Conservation (phyloP, 495 filamentous ascomycete species). For the Penicillium steckii region DNA sequence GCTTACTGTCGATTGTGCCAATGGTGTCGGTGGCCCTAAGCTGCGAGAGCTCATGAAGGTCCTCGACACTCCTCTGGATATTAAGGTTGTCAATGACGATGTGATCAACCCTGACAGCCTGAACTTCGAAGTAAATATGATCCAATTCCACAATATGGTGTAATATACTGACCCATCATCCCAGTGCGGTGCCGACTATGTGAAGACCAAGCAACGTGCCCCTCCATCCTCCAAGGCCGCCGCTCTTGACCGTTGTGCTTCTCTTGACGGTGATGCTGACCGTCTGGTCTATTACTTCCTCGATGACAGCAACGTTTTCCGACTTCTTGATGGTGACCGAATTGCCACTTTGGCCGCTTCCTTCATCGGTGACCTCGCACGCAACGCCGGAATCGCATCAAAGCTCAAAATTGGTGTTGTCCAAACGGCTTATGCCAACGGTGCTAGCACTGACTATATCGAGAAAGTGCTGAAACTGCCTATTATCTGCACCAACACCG, state of each 20-base stretch:
- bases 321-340: slow-evolving; percentile 91
- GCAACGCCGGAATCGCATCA: slow-evolving; percentile 71
- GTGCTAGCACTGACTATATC: slow-evolving; percentile 90
- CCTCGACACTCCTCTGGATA: slow-evolving; percentile 69
- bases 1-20: slow-evolving; percentile 91
- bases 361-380: slow-evolving; percentile 88
- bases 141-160: background rate
- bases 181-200: slow-evolving; percentile 93
- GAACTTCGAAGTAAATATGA: slow-evolving; percentile 71
- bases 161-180: slow-evolving; percentile 13
- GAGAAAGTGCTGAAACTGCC: slow-evolving; percentile 83
- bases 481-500: slow-evolving; percentile 89
- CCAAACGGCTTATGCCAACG: slow-evolving; percentile 97
- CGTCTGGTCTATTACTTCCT: slow-evolving; percentile 93
- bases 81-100: slow-evolving; percentile 89
- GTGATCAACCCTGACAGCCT: slow-evolving; percentile 82
- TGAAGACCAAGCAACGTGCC: slow-evolving; percentile 93
- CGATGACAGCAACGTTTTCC: slow-evolving; percentile 77
- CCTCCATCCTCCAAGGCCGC: slow-evolving; percentile 78
- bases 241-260: slow-evolving; percentile 79
- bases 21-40: slow-evolving; percentile 94
- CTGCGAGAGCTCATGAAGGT: slow-evolving; percentile 82
- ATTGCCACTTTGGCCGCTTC: slow-evolving; percentile 92
- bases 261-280: slow-evolving; percentile 93
- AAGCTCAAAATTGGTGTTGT: slow-evolving; percentile 88